Evolutionary conservation across 495 filamentous ascomycete genomes (phyloP).

Genomic region (Barbatosphaeria neglecta): DNA sequence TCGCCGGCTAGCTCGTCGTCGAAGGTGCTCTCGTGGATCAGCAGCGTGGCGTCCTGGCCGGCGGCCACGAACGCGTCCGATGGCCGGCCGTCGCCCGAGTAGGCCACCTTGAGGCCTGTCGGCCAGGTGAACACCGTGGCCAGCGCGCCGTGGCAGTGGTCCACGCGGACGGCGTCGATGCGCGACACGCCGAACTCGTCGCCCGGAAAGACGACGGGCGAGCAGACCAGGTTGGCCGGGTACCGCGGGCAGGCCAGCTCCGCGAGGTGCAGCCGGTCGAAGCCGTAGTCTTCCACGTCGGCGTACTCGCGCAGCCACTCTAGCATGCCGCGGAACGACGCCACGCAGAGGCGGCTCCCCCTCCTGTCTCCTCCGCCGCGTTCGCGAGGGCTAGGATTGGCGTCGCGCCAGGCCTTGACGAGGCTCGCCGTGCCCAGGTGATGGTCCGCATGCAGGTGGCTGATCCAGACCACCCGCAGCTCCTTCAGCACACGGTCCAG

Average conservation of each 20-base stretch:
- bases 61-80: slow-evolving; percentile 55
- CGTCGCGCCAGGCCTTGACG: slow-evolving; percentile 61
- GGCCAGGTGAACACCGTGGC: slow-evolving; percentile 69
- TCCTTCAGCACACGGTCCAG: slow-evolving; percentile 60
- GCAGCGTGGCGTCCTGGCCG: slow-evolving; percentile 61
- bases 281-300: slow-evolving; percentile 65
- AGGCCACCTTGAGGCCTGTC: slow-evolving; percentile 72
- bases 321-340: slow-evolving; percentile 40
- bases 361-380: slow-evolving; percentile 29
- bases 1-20: slow-evolving; percentile 69
- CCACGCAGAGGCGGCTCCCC: slow-evolving; percentile 7
- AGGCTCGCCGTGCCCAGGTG: slow-evolving; percentile 73
- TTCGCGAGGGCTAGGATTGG: too few relatives aligned
- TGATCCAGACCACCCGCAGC: slow-evolving; percentile 82
- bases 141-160: slow-evolving; percentile 68
- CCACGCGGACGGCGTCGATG: slow-evolving; percentile 51
- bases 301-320: slow-evolving; percentile 68
- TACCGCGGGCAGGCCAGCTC: slow-evolving; percentile 5
- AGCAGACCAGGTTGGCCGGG: slow-evolving; percentile 2
- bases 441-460: slow-evolving; percentile 92
- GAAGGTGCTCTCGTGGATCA: slow-evolving; percentile 95
- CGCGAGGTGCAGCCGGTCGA: slow-evolving; percentile 28
- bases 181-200: slow-evolving; percentile 25
- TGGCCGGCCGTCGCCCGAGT: slow-evolving; percentile 86
- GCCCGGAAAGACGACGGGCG: not conserved